Evolutionary conservation across 768 basidiomycete genomes (phyloP), one percentile per base, ranked within the genome.

Genomic region (Auricularia cornea): DNA sequence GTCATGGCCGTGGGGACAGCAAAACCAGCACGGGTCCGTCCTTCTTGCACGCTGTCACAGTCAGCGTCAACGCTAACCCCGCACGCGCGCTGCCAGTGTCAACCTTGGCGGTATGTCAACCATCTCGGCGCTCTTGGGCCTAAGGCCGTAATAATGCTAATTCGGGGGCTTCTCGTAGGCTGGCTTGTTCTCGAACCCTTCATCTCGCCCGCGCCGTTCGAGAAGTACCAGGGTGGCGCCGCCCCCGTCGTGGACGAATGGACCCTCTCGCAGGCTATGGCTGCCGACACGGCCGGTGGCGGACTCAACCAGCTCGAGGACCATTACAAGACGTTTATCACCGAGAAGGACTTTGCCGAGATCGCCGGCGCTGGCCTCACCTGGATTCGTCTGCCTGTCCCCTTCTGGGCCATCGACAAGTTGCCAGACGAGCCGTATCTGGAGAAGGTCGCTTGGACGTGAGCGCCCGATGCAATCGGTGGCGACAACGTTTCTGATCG

Each of bases 291-390:
- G 5, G 78, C 73, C 23, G 86, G 87, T n/a, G 67, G 68, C 30
- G 84, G 85, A 6, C 71, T 87, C n/a, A 75, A 78, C 63, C 84
- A 83, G 74, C 77, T 95, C 59, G 86, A 87, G 69, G 74, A 84
- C 44, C 92, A 94, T 74, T 94, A 94, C 71, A 77, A 81, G 64
- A 91, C 89, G 3, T 94, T 92, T 75, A 86, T 94, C 67, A 60
- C 52, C 10, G 23, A n/a, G 72, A 77, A 90, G 75, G 94, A 96
- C 76, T 86, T 95, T 65, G 93, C 93, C 40, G 78, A 87, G 71
- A 95, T 97, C 64, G 92, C 94, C 54, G 89, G 84, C 44, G 92
- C 91, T 31, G 94, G 93, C 3, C 75, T 94, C 59, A 94, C 92
- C 75, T 94, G 87, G 81, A 75, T 95, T 56, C 83, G 92, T 2